These are phyloP conservation scores for Fagopyrum homotropicum DNA, from an alignment of 148 eudicot genomes.

Conservation along the genomic window DNA sequence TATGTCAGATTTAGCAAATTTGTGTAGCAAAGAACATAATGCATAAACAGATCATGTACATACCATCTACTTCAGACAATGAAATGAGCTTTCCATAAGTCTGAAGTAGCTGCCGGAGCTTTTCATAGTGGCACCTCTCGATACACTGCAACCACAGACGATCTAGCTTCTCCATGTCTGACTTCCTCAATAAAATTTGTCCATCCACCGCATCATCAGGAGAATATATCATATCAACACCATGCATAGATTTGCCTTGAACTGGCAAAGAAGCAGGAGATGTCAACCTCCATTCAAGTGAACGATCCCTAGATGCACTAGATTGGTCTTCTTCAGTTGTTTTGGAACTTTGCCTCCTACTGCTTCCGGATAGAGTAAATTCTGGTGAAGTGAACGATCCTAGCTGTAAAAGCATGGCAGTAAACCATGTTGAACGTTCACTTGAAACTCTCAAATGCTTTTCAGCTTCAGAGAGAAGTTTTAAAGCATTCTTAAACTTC, in stretches of 20 bases:
- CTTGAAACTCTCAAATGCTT: conserved; percentile 88
- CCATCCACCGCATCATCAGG: conserved; percentile 28
- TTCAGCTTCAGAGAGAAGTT: conserved; percentile 96
- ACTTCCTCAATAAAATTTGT: conserved; percentile 25
- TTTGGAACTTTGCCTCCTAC: conserved; percentile 76
- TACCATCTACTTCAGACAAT: conserved; percentile 79
- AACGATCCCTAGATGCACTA: conserved; percentile 49
- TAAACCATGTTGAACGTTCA: conserved; percentile 97
- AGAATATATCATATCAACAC: conserved; percentile 24
- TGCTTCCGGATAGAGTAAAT: conserved; percentile 71
- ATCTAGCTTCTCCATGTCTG: conserved; percentile 47
- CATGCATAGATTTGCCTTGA: conserved; percentile 25
- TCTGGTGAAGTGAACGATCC: conserved; percentile 79
- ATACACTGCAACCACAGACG: conserved; percentile 78
- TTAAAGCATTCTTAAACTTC: conserved; percentile 75
- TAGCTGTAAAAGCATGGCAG: conserved; percentile 89
- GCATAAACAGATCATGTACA: conserved; percentile 8
- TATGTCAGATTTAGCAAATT: conserved; percentile 5
- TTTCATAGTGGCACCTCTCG: conserved; percentile 83
- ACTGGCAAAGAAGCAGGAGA: conserved; percentile 17
- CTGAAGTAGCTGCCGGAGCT: conserved; percentile 69
- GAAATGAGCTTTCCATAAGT: conserved; percentile 73
- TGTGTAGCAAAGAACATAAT: neutral
- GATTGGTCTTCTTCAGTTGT: conserved; percentile 74
- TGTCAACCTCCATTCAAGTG: conserved; percentile 33